These are phyloP conservation scores for Elongisporangium anandrum DNA, from an alignment of 352 stramenopile genomes.

Conservation along the genomic window DNA sequence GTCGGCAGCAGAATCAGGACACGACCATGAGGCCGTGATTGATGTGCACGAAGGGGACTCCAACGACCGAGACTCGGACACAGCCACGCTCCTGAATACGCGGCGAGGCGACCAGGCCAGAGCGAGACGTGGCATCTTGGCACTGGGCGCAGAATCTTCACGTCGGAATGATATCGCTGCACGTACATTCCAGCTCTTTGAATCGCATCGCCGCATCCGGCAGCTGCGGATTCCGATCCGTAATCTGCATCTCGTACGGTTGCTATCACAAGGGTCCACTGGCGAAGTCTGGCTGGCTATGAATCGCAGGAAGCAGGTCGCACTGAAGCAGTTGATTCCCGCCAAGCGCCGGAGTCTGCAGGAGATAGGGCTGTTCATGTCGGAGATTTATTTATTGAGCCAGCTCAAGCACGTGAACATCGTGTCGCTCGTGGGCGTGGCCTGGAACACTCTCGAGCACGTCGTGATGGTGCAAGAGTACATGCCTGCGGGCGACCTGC, in stretches of 20 bases:
- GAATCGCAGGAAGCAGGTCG: constrained; percentile 38
- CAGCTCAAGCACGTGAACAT: constrained; percentile 70
- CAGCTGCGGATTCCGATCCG: constrained; percentile 39
- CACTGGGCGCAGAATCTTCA: constrained; percentile 6
- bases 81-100: neutral
- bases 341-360: constrained; percentile 43
- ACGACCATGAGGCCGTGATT: neutral
- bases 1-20: neutral
- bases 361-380: constrained; percentile 73
- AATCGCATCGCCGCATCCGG: constrained; percentile 56
- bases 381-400: constrained; percentile 69
- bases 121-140: neutral
- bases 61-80: neutral
- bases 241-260: constrained; percentile 49
- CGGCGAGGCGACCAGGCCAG: neutral
- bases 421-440: constrained; percentile 50
- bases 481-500: constrained; percentile 65
- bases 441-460: constrained; percentile 69
- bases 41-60: neutral
- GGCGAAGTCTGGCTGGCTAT: constrained; percentile 75
- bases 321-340: constrained; percentile 62
- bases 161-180: constrained; percentile 51
- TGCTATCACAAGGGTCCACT: constrained; percentile 45
- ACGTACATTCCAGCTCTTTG: constrained; percentile 57
- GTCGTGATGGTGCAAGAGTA: constrained; percentile 73